A percentile compares a stretch with the other conserved stretches of the same genome.
Evolutionary conservation across 768 basidiomycete genomes (phyloP).

Genomic region (Paxillus ammoniavirescens): DNA sequence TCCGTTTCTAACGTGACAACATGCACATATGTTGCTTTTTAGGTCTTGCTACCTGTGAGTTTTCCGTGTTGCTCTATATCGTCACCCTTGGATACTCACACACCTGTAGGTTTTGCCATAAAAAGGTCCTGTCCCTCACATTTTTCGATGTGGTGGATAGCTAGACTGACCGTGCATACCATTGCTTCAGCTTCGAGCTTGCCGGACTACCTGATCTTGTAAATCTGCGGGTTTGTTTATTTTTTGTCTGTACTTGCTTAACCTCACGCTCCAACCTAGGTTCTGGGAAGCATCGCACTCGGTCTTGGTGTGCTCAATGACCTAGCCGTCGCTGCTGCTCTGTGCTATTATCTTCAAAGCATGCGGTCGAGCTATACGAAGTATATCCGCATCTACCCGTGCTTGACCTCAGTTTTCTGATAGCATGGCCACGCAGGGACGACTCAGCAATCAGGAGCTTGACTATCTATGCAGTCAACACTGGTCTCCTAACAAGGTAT

Average conservation of each 20-base stretch:
- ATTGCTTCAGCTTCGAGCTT: conserved; percentile 37
- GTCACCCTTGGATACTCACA: neutral
- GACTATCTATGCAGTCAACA: conserved; percentile 61
- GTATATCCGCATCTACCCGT: conserved; percentile 27
- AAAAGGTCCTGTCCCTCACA: conserved; percentile 35
- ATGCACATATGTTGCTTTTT: conserved; percentile 2
- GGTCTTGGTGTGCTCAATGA: conserved; percentile 52
- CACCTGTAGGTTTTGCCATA: conserved; percentile 40
- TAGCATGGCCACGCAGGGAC: conserved; percentile 33
- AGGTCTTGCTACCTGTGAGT: conserved; percentile 42
- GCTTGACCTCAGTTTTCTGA: neutral
- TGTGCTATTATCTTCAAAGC: conserved; percentile 53
- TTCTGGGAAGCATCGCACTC: conserved; percentile 47
- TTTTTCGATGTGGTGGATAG: neutral
- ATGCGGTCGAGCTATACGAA: conserved; percentile 49
- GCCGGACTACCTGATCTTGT: conserved; percentile 41
- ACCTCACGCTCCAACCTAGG: conserved; percentile 25
- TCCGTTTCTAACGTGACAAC: neutral
- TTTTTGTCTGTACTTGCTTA: neutral
- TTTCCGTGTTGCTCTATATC: neutral
- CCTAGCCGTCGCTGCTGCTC: conserved; percentile 46
- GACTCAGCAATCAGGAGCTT: conserved; percentile 57
- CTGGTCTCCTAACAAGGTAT: conserved; percentile 62
- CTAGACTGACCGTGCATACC: neutral
- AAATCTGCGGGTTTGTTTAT: conserved; percentile 42